Evolutionary conservation across 2,329 filamentous ascomycete genomes (phyloP).

Genomic region (Verticillium zaregamsianum): DNA sequence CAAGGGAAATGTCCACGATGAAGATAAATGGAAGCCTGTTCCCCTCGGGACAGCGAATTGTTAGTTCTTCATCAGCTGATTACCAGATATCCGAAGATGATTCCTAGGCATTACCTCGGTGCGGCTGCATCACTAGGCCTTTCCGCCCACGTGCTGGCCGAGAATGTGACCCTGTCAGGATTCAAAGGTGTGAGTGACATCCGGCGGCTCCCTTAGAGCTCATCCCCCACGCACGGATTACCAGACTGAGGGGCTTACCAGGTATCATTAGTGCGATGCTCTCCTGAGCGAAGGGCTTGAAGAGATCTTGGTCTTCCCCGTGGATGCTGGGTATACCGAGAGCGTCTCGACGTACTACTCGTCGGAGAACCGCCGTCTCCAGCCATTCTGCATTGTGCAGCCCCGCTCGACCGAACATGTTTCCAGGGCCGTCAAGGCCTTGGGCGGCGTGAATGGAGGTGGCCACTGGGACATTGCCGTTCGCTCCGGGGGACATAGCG

Average conservation of each 20-base stretch:
- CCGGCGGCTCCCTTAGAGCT: background rate
- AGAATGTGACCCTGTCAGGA: background rate
- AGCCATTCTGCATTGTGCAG: constrained; percentile 20
- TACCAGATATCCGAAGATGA: background rate
- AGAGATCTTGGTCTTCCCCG: constrained; percentile 4
- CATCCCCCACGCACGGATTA: background rate
- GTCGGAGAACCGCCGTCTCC: constrained; percentile 15
- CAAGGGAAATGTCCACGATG: too few species aligned
- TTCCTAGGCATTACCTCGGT: background rate
- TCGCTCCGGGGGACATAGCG: constrained; percentile 40
- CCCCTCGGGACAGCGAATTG: background rate
- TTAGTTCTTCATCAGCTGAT: background rate
- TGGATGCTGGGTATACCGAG: background rate
- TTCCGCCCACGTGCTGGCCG: background rate
- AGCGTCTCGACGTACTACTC: constrained; percentile 15
- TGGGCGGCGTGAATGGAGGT: background rate
- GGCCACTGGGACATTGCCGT: constrained; percentile 24
- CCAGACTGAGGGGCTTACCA: background rate
- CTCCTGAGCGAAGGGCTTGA: constrained; percentile 5
- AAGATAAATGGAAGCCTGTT: background rate
- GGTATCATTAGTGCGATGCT: constrained; percentile 4
- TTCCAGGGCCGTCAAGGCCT: constrained; percentile 10
- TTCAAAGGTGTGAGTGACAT: background rate
- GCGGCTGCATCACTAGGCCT: background rate
- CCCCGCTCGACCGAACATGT: constrained; percentile 16